Conservation (phyloP, 1,284 basidiomycete genomes). For the Sporisorium exsertum region DNA sequence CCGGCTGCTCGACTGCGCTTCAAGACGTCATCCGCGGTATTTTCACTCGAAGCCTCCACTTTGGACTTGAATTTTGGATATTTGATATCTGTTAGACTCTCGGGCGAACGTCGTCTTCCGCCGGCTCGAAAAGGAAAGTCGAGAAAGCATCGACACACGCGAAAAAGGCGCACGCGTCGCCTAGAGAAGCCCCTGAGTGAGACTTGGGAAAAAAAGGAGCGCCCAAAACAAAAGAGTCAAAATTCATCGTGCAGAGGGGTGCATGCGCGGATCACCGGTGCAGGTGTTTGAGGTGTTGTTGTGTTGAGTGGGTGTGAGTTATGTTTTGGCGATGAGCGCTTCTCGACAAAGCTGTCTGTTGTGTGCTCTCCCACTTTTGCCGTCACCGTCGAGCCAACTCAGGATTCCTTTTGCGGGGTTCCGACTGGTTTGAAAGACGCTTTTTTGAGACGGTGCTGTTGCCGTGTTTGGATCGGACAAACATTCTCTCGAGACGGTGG, state of each 20-base stretch:
- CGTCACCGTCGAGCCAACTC: not conserved
- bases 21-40: conserved; percentile 5
- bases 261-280: not conserved
- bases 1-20: not conserved
- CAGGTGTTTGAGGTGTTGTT: not conserved
- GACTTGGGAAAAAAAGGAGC: not conserved
- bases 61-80: not conserved
- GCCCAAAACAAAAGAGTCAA: no score
- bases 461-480: not conserved
- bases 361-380: not conserved
- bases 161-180: not conserved
- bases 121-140: conserved; percentile 3
- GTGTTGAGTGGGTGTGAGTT: no score
- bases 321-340: not conserved
- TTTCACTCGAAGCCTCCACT: not conserved
- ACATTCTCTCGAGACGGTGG: no score
- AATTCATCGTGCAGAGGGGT: not conserved
- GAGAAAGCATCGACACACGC: not conserved
- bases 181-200: not conserved
- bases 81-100: not conserved
- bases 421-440: not conserved
- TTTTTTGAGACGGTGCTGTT: not conserved
- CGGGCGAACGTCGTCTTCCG: not conserved
- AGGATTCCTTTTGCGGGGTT: conserved; percentile 4
- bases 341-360: not conserved